Conservation (phyloP, 495 filamentous ascomycete genomes). For the Penicillium malachiteum region DNA sequence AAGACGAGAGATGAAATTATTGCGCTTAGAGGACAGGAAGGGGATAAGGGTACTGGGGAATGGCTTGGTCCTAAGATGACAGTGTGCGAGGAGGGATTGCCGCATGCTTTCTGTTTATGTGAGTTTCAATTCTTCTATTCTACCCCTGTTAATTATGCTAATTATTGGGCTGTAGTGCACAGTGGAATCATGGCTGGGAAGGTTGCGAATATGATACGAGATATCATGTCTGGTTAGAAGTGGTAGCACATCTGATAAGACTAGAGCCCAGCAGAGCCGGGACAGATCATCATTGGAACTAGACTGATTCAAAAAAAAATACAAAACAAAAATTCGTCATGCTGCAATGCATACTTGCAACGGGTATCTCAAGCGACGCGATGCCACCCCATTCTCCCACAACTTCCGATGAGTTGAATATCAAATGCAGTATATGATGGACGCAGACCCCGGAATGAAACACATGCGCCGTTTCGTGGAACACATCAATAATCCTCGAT, state of each 20-base stretch:
- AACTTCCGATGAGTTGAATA: constrained; percentile 2
- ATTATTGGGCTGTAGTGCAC: constrained; percentile 44
- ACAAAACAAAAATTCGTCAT: constrained; percentile 3
- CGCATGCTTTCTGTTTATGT: constrained; percentile 82
- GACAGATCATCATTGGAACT: neutral
- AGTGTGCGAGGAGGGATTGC: constrained; percentile 69
- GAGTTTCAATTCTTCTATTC: constrained; percentile 33
- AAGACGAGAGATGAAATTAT: constrained; percentile 74
- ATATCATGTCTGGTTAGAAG: constrained; percentile 35
- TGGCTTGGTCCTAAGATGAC: constrained; percentile 62
- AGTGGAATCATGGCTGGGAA: constrained; percentile 66
- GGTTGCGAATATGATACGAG: constrained; percentile 58
- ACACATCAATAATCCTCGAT: constrained; percentile 2
- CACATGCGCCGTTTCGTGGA: constrained; percentile 13
- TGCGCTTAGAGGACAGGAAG: constrained; percentile 37
- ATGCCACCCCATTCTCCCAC: constrained; percentile 11
- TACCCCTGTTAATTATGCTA: constrained; percentile 1
- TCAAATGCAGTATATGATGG: constrained; percentile 3
- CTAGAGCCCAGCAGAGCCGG: too few species aligned
- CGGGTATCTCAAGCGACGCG: constrained; percentile 34
- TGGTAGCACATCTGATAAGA: too few species aligned
- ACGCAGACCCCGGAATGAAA: constrained; percentile 7
- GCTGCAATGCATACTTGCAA: constrained; percentile 10
- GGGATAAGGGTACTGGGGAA: constrained; percentile 10
- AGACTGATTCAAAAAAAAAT: neutral